A percentile compares a stretch with the other conserved stretches of the same genome.
Evolutionary conservation across 306 rosid species (phyloP).

Genomic region (Senna siamea): DNA sequence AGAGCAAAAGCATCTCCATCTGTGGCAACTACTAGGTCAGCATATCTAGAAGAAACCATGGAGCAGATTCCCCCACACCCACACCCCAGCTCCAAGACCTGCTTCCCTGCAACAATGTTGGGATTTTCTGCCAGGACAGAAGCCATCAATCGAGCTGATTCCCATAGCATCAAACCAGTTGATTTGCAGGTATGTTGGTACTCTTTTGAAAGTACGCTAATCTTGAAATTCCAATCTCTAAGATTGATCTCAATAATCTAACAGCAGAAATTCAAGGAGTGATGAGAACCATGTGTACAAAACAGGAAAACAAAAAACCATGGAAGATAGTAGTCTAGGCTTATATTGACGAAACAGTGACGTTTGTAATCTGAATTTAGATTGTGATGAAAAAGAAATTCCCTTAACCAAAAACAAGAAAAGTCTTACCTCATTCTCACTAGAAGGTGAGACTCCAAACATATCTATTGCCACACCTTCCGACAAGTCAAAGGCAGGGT

Average conservation of each 20-base stretch:
- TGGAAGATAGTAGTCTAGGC: slow-evolving; percentile 3
- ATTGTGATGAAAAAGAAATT: not conserved
- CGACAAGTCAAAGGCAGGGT: slow-evolving; percentile 68
- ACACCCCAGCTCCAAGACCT: slow-evolving; percentile 85
- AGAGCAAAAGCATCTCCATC: slow-evolving; percentile 84
- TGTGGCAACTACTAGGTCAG: slow-evolving; percentile 73
- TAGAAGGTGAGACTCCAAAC: slow-evolving; percentile 71
- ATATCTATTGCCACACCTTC: slow-evolving; percentile 80
- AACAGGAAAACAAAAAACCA: slow-evolving; percentile 1
- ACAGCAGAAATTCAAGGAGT: not conserved
- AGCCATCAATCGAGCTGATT: slow-evolving; percentile 91
- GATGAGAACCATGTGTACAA: slow-evolving; percentile 2
- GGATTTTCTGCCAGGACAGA: slow-evolving; percentile 78
- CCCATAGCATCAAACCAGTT: slow-evolving; percentile 95
- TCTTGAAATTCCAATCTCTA: slow-evolving; percentile 67
- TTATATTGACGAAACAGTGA: not conserved
- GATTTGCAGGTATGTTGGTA: slow-evolving; percentile 91
- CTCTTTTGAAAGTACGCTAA: slow-evolving; percentile 69
- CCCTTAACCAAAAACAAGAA: not conserved
- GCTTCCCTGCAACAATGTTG: slow-evolving; percentile 66
- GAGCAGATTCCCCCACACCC: slow-evolving; percentile 93
- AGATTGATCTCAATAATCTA: slow-evolving; percentile 62
- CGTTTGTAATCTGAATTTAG: not conserved
- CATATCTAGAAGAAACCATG: slow-evolving; percentile 65
- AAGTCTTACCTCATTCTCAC: slow-evolving; percentile 58